Evolutionary conservation across 2,329 filamentous ascomycete species (phyloP).

Genomic region (Aspergillus vadensis): DNA sequence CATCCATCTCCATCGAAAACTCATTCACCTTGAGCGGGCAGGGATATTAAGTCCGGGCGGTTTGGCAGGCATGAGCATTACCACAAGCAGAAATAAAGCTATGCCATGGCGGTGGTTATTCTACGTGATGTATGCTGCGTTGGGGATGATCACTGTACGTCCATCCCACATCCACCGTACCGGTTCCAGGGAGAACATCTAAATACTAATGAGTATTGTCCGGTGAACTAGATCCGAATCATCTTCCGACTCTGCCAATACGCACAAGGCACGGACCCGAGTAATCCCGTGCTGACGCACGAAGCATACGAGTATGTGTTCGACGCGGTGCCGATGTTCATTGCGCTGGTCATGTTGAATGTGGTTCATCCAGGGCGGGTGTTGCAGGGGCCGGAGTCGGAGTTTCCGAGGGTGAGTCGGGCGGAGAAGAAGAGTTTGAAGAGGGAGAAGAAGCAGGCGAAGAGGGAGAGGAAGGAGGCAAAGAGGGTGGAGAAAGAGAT

Average conservation of each 20-base stretch:
- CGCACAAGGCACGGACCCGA: slow-evolving; percentile 55
- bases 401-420: slow-evolving; percentile 48
- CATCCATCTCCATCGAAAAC: slow-evolving; percentile 41
- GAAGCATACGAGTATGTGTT: slow-evolving; percentile 57
- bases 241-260: slow-evolving; percentile 64
- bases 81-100: slow-evolving; percentile 17
- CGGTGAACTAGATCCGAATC: slow-evolving; percentile 52
- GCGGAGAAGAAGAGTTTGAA: slow-evolving; percentile 49
- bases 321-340: slow-evolving; percentile 60
- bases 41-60: slow-evolving; percentile 24
- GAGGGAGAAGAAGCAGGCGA: slow-evolving; percentile 38
- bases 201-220: rapidly evolving
- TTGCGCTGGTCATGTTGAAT: slow-evolving; percentile 49
- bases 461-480: slow-evolving; percentile 27
- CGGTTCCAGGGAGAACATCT: no score
- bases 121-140: slow-evolving; percentile 44
- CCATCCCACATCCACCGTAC: no score
- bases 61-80: no score
- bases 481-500: background rate
- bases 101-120: slow-evolving; percentile 32
- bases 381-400: slow-evolving; percentile 49
- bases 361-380: slow-evolving; percentile 53
- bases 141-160: slow-evolving; percentile 47
- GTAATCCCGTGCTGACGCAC: slow-evolving; percentile 66
- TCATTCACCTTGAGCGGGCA: slow-evolving; percentile 28